phyloP scores from a whole-genome alignment of 768 basidiomycete genomes.

The Rhizopogon roseolus region DNA sequence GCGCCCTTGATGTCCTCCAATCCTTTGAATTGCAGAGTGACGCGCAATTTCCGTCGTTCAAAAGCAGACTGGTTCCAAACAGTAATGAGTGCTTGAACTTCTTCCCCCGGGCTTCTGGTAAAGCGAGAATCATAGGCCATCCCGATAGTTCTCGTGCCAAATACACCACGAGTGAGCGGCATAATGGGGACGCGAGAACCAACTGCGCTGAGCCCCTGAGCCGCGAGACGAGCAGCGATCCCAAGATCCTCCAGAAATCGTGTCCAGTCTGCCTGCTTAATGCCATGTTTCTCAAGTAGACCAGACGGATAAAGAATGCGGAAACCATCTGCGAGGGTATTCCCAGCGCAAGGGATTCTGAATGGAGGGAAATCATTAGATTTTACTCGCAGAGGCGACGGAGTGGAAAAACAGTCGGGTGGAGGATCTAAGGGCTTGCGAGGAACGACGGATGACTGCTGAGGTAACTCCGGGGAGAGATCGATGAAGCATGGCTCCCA shows the following conservation, averaged over 20 bases:
- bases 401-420: conserved; percentile 22
- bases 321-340: conserved; percentile 21
- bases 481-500: conserved; percentile 26
- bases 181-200: conserved; percentile 16
- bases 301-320: conserved; percentile 18
- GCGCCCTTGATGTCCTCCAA: conserved; percentile 2
- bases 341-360: conserved; percentile 16
- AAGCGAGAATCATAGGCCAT: conserved; percentile 17
- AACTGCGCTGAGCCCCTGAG: conserved; percentile 16
- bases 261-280: conserved; percentile 21
- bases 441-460: background rate
- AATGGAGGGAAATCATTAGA: conserved; percentile 24
- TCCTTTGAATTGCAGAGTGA: conserved; percentile 9
- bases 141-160: conserved; percentile 10
- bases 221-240: conserved; percentile 21
- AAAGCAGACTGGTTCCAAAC: conserved; percentile 29
- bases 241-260: conserved; percentile 24
- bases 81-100: conserved; percentile 20
- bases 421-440: conserved; percentile 27
- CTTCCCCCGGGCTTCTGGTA: conserved; percentile 9
- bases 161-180: conserved; percentile 13
- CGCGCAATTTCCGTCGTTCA: conserved; percentile 24
- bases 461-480: conserved; percentile 5
- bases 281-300: conserved; percentile 24
- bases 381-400: conserved; percentile 21